Evolutionary conservation across 129 eudicot species (phyloP).

Genomic region (Artemisia annua): DNA sequence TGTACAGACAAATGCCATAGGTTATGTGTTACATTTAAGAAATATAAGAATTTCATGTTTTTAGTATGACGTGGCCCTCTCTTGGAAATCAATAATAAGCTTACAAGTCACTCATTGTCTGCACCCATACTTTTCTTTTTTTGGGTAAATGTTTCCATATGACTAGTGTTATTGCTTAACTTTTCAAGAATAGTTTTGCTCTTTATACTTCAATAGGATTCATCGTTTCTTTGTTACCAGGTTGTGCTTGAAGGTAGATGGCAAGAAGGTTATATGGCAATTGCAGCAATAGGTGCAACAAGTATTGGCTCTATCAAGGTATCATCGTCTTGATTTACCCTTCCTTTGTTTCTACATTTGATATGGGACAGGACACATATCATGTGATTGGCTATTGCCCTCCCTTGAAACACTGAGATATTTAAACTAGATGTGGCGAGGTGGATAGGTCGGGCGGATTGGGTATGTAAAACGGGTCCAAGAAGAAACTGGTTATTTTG

Average conservation of each 20-base stretch:
- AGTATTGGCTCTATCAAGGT: constrained; percentile 85
- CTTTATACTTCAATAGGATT: not conserved
- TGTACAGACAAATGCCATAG: not conserved
- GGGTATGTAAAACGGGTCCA: not conserved
- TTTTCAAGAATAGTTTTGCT: constrained; percentile 5
- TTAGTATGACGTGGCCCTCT: not conserved
- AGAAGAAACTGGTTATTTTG: not conserved
- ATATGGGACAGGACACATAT: not conserved
- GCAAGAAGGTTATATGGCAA: constrained; percentile 91
- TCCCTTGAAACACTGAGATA: constrained; percentile 7
- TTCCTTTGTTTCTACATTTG: constrained; percentile 13
- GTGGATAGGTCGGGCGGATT: not conserved
- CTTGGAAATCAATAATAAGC: constrained; percentile 4
- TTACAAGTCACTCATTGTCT: not conserved
- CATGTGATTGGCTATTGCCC: constrained; percentile 5
- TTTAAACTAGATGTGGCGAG: not conserved
- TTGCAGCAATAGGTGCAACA: constrained; percentile 98
- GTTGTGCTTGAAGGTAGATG: constrained; percentile 95
- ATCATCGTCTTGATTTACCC: not conserved
- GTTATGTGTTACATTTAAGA: not conserved
- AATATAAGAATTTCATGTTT: not conserved
- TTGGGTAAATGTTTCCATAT: not conserved
- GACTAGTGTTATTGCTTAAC: not conserved
- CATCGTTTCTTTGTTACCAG: constrained; percentile 40
- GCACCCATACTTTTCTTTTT: not conserved